Base-by-base conservation (phyloP, 768 basidiomycete genomes). In the Auriscalpium orientale region DNA sequence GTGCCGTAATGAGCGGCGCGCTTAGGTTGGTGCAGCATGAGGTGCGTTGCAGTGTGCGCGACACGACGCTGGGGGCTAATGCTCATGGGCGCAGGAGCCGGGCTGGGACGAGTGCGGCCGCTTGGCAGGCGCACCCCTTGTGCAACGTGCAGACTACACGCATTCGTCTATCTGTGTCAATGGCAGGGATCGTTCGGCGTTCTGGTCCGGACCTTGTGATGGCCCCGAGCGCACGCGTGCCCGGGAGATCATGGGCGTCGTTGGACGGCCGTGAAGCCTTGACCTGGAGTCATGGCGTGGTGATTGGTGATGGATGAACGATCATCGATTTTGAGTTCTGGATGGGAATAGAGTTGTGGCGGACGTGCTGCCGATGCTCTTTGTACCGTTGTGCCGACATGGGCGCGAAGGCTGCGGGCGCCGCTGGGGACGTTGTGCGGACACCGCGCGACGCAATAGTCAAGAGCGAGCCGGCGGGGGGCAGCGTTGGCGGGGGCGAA, bases 1-100 rank as follows among this genome's bases (percentile, higher is more conserved):
- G 86, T 98, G 58, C 85, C 90, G 68, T 98, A 77, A 83, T 66
- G 60, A 57, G 46, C 47, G 47, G 54, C 57, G 55, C 54, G 56
- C 60, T 57, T 56, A 56, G 40, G 40, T 11, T 45, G 45, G 46
- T 47, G 33, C 53, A 44, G 50, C 33, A 38, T 53, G 60, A 43
- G 52, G 21, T 53, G 54, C 54, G 52, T 21, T 54, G 51, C 47
- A 21, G 21, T 40, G 51, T 61, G 58, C 56, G 13, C 36, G 43
- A 47, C 15, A 37, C 47, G 56, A 33, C 43, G 51, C 21, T 49
- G 52, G 51, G 45, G 49, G 53, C 49, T 38, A 56, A 52, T 60
- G 56, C 58, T 60, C 56, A 28, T 54, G 21, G 18, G 20, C 51
- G 8, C 40, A 43, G 40, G 15, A 7, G 40, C 40, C 40, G 40